Base-by-base conservation (phyloP, 345 rosid genomes). In the Cochlearia excelsa region DNA sequence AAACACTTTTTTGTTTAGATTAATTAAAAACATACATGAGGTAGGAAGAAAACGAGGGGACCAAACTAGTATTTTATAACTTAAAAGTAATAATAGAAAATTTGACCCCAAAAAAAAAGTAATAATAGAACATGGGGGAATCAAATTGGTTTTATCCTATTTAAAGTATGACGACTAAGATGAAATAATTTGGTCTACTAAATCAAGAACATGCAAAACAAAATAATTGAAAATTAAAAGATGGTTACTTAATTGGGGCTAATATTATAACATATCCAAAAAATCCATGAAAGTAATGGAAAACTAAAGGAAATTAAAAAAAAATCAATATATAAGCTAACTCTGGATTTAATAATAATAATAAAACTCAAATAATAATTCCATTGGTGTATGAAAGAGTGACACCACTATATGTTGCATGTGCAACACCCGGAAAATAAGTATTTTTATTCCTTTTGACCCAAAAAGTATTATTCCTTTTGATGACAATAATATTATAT, bases 351-450 rank as follows among this genome's bases (percentile, higher is more conserved):
- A 47, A 60, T 52, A 16, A 16, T 16, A 16, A 60, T 53, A 59
- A 29, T 40, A 59, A 59, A 45, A 16, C 31, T 52, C 67, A 30
- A 49, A 68, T 61, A 26, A 69, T 69, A 8, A 61, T 69, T 61
- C 2, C 50, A 26, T 38, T 61, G 73, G 6, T 61, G 33, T 45
- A 26, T 26, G 56, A 53, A 47, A 54, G 51, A 68, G 46, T 54
- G 67, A 54, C 73, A 54, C 61, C 67, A 53, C 39, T 53, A 61
- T 54, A 67, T 61, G 62, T 54, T 68, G 61, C 73, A 69, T 69
- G 73, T 69, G 67, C 67, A 68, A 28, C 45, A 27, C 67, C 23
- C 23, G 23, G 23, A 16, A 16, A 16, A 16, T 16, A 16, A 16
- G 23, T 16, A 16, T 16, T 16, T 16, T 16, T 16, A 16, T 16